A percentile compares a stretch with the other conserved stretches of the same genome.
Evolutionary conservation across 306 rosid genomes (phyloP).

Genomic region (Acacia acuminata): DNA sequence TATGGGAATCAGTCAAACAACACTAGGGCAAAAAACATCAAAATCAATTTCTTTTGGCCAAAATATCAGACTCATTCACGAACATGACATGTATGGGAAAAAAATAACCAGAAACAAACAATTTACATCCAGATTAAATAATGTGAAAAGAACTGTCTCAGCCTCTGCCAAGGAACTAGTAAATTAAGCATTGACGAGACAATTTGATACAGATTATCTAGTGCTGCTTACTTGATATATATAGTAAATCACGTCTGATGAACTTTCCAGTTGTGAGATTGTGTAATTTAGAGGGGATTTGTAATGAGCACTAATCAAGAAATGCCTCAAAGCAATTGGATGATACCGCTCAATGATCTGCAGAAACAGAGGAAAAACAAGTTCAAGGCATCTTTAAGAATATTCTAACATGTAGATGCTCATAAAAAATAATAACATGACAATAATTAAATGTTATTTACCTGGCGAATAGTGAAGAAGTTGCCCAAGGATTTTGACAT

Average conservation of each 20-base stretch:
- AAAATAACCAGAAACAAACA: constrained; percentile 12
- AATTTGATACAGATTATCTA: constrained; percentile 25
- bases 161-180: constrained; percentile 3
- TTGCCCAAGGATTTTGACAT: constrained; percentile 96
- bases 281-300: constrained; percentile 82
- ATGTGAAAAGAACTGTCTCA: constrained; percentile 7
- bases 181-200: constrained; percentile 18
- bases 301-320: constrained; percentile 82
- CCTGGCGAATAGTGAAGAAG: constrained; percentile 97
- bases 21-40: not conserved
- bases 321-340: constrained; percentile 87
- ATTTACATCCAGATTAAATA: not conserved
- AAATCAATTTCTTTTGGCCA: not conserved
- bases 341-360: constrained; percentile 83
- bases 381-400: constrained; percentile 22
- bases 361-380: constrained; percentile 24
- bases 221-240: constrained; percentile 67
- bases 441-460: constrained; percentile 30
- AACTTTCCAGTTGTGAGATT: constrained; percentile 68
- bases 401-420: constrained; percentile 27
- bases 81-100: not conserved
- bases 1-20: not conserved
- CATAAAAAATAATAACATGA: not conserved
- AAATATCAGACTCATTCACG: constrained; percentile 2
- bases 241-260: constrained; percentile 86